Evolutionary conservation across 495 filamentous ascomycete genomes (phyloP).

Genomic region (Penicillium fimorum): DNA sequence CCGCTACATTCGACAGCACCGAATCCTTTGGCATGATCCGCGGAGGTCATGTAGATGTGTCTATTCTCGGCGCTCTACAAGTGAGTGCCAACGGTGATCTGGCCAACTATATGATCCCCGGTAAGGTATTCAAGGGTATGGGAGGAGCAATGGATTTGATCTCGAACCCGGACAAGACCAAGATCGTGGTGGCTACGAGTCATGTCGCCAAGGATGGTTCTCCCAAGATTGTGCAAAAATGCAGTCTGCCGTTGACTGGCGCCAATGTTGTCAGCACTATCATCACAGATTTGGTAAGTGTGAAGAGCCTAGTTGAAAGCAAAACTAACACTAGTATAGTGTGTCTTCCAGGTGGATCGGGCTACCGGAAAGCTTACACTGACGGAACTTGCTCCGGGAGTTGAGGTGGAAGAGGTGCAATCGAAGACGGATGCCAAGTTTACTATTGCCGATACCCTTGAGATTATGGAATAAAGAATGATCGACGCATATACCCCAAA

Average conservation of each 20-base stretch:
- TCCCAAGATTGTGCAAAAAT: constrained; percentile 83
- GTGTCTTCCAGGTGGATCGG: constrained; percentile 86
- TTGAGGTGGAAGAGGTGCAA: constrained; percentile 81
- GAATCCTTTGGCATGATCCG: constrained; percentile 96
- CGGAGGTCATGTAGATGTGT: constrained; percentile 81
- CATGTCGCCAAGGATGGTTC: constrained; percentile 87
- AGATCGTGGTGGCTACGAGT: constrained; percentile 91
- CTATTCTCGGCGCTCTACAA: constrained; percentile 88
- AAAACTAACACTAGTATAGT: constrained; percentile 27
- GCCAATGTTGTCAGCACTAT: constrained; percentile 82
- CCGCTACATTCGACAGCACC: constrained; percentile 77
- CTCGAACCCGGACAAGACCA: constrained; percentile 76
- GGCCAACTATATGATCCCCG: constrained; percentile 90
- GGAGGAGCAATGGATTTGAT: constrained; percentile 96
- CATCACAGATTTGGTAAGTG: constrained; percentile 82
- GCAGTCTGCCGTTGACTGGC: constrained; percentile 82
- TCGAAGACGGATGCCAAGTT: constrained; percentile 84
- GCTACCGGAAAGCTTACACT: constrained; percentile 69
- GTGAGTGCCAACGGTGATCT: constrained; percentile 79
- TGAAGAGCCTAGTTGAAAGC: neutral
- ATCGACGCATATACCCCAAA: too few relatives aligned
- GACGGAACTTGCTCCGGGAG: constrained; percentile 79
- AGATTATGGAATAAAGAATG: constrained; percentile 55
- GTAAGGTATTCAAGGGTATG: constrained; percentile 89
- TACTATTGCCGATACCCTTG: constrained; percentile 65